Evolutionary conservation across 1,139 yeast genomes (phyloP).

Genomic region (Saccharomyces hybrid): DNA sequence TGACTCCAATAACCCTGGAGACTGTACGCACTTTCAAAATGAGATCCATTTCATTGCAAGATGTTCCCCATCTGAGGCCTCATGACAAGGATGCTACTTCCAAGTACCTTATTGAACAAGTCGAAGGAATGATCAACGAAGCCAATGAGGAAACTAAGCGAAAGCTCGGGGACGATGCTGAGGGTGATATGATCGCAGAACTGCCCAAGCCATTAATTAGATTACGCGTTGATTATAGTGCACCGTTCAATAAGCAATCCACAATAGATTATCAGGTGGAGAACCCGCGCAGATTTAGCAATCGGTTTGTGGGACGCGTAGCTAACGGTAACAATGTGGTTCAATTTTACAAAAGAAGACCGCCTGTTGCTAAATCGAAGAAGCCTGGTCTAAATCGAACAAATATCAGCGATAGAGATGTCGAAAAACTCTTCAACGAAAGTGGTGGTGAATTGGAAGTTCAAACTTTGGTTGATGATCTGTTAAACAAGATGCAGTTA

Average conservation of each 20-base stretch:
- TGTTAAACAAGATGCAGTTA: slow-evolving; percentile 55
- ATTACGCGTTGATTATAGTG: slow-evolving; percentile 79
- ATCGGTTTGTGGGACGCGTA: slow-evolving; percentile 80
- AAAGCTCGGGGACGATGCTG: slow-evolving; percentile 24
- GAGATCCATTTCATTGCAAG: slow-evolving; percentile 51
- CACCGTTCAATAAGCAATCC: slow-evolving; percentile 31
- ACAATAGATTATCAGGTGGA: slow-evolving; percentile 72
- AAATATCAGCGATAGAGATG: slow-evolving; percentile 21
- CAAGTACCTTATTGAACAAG: slow-evolving; percentile 51
- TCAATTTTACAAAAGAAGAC: slow-evolving; percentile 51
- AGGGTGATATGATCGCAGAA: slow-evolving; percentile 14
- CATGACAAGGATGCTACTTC: slow-evolving; percentile 61
- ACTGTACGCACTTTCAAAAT: slow-evolving; percentile 81
- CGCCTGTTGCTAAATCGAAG: slow-evolving; percentile 23
- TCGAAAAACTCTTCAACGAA: slow-evolving; percentile 17
- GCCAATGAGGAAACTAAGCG: slow-evolving; percentile 50
- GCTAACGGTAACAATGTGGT: slow-evolving; percentile 87
- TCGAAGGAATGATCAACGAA: slow-evolving; percentile 55
- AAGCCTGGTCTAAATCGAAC: slow-evolving; percentile 18
- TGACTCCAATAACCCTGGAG: slow-evolving; percentile 60
- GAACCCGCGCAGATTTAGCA: slow-evolving; percentile 82
- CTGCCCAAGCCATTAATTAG: slow-evolving; percentile 74
- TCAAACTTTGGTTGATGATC: slow-evolving; percentile 53
- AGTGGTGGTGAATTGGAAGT: slow-evolving; percentile 41
- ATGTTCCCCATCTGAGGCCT: slow-evolving; percentile 50